A percentile compares a stretch with the other conserved stretches of the same genome.
phyloP scores from a whole-genome alignment of 2,329 filamentous ascomycete genomes.

The Beauveria medogensis region DNA sequence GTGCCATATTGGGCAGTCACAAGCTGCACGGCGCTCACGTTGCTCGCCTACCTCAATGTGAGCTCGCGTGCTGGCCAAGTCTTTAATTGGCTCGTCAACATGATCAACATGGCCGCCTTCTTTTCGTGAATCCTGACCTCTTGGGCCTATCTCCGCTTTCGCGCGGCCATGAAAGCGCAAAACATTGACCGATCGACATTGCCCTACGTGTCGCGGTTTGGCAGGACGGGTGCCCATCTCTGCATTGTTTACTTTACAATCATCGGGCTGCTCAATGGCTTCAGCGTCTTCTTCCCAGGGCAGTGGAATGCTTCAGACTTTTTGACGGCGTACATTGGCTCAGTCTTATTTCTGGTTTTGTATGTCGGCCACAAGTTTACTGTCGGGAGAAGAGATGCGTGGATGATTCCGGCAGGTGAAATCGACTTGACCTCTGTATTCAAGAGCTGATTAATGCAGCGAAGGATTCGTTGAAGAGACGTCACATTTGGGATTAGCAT shows the following conservation, averaged over 20 bases:
- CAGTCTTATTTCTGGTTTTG: slow-evolving; percentile 9
- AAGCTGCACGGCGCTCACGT: slow-evolving; percentile 15
- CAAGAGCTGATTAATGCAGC: neutral
- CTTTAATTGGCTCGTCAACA: slow-evolving; percentile 47
- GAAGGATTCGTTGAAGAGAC: neutral
- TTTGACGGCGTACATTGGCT: slow-evolving; percentile 15
- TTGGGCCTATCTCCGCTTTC: slow-evolving; percentile 13
- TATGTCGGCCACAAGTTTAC: neutral
- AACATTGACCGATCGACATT: neutral
- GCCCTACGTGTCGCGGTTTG: slow-evolving; percentile 4
- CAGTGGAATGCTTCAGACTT: slow-evolving; percentile 15
- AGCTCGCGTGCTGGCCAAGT: slow-evolving; percentile 47
- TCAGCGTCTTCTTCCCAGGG: slow-evolving; percentile 24
- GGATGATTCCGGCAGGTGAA: neutral
- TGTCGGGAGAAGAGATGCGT: neutral
- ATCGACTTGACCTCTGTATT: neutral
- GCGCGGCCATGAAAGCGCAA: slow-evolving; percentile 7
- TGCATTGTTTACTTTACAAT: slow-evolving; percentile 1
- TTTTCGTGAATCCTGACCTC: slow-evolving; percentile 15
- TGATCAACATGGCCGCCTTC: slow-evolving; percentile 14
- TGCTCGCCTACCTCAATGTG: slow-evolving; percentile 54
- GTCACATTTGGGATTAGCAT: neutral
- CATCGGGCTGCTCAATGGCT: slow-evolving; percentile 53
- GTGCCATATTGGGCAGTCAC: too few species aligned
- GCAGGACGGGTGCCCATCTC: slow-evolving; percentile 9